phyloP scores from a whole-genome alignment of 2,329 filamentous ascomycete species.

The Pseudogymnoascus sp. region DNA sequence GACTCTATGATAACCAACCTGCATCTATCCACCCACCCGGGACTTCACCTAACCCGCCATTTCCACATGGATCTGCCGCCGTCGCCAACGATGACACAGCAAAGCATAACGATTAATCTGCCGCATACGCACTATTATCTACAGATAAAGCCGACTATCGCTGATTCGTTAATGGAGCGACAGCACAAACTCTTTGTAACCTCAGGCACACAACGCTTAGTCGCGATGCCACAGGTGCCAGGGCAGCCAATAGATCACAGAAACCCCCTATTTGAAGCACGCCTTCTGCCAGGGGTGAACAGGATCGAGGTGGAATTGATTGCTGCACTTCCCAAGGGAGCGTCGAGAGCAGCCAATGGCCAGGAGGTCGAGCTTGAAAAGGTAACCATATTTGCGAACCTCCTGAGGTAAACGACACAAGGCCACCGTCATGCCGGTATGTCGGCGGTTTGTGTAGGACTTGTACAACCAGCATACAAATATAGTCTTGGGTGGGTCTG shows the following conservation, averaged over 20 bases:
- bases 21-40: constrained; percentile 58
- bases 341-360: constrained; percentile 45
- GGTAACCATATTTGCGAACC: constrained; percentile 64
- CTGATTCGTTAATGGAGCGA: constrained; percentile 53
- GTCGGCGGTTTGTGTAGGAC: neutral
- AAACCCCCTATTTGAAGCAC: constrained; percentile 66
- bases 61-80: constrained; percentile 58
- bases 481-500: neutral
- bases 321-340: constrained; percentile 55
- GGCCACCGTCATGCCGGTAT: neutral
- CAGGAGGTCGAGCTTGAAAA: constrained; percentile 69
- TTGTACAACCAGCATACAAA: neutral
- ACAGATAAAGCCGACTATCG: constrained; percentile 60
- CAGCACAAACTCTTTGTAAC: constrained; percentile 70
- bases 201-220: constrained; percentile 55
- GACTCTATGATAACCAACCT: constrained; percentile 61
- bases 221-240: constrained; percentile 38
- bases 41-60: constrained; percentile 50
- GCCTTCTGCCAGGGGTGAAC: constrained; percentile 64
- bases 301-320: constrained; percentile 70
- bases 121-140: constrained; percentile 60
- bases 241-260: constrained; percentile 45
- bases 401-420: constrained; percentile 39
- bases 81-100: constrained; percentile 55
- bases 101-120: constrained; percentile 64